Evolutionary conservation across 2,329 filamentous ascomycete species (phyloP).

Genomic region (Mollisia scopiformis): DNA sequence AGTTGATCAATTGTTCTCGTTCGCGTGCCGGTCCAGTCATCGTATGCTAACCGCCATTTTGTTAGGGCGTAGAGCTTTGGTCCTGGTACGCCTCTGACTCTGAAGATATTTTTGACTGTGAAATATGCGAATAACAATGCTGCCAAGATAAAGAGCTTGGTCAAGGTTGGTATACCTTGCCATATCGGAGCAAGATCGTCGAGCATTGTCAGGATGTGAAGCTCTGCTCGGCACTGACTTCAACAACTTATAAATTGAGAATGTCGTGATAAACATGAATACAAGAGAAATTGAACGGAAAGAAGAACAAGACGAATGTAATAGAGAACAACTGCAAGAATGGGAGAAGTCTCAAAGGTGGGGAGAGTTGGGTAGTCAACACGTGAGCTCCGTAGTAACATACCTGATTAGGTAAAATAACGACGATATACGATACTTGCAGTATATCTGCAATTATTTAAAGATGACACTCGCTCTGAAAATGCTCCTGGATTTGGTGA

Average conservation of each 20-base stretch:
- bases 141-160: neutral
- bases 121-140: neutral
- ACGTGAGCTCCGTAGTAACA: too few species aligned
- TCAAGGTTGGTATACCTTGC: neutral
- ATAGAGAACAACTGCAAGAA: neutral
- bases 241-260: neutral
- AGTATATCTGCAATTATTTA: too few species aligned
- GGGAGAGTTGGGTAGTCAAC: too few species aligned
- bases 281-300: too few species aligned
- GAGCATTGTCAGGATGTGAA: neutral
- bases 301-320: neutral
- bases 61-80: conserved; percentile 22
- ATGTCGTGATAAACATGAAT: too few species aligned
- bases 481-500: too few species aligned
- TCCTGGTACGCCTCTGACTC: conserved; percentile 17
- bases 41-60: conserved; percentile 23
- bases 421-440: too few species aligned
- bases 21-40: conserved; percentile 22
- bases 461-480: too few species aligned
- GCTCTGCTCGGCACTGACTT: neutral
- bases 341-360: neutral
- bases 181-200: neutral
- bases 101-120: conserved; percentile 7
- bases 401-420: neutral
- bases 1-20: conserved; percentile 21